Evolutionary conservation across 371 early-diverging fungal species (phyloP).

Genomic region (Mucor velutinosus): DNA sequence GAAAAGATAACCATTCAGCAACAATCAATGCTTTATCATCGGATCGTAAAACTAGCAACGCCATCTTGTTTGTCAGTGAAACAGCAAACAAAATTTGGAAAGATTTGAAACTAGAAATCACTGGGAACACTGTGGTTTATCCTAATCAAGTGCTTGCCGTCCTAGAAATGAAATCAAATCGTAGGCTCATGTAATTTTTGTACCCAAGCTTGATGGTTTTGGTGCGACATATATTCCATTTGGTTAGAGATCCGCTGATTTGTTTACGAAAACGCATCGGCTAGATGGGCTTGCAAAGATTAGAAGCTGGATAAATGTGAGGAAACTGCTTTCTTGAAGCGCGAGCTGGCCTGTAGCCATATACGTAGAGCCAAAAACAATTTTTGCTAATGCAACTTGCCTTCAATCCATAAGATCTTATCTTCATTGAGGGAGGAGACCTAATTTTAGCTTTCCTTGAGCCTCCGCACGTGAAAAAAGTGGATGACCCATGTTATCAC

Average conservation of each 20-base stretch:
- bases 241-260: conserved; percentile 1
- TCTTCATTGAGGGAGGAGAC: not conserved
- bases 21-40: not conserved
- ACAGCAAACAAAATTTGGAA: not conserved
- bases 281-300: not conserved
- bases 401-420: not conserved
- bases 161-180: not conserved
- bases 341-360: not conserved
- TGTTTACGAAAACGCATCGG: not conserved
- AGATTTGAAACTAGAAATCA: not conserved
- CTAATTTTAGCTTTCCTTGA: not conserved
- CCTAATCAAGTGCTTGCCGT: not conserved
- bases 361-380: not conserved
- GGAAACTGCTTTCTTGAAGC: not conserved
- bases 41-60: not conserved
- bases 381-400: not conserved
- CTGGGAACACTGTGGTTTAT: not conserved
- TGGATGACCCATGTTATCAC: not conserved
- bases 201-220: not conserved
- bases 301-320: not conserved
- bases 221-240: not conserved
- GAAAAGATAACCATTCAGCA: not conserved
- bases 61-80: not conserved
- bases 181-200: not conserved
- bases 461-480: not conserved